Percentiles rank a stretch among this genome's conserved stretches.
Evolutionary conservation across 257 asterid species (phyloP).

Genomic region (Datura wrightii): DNA sequence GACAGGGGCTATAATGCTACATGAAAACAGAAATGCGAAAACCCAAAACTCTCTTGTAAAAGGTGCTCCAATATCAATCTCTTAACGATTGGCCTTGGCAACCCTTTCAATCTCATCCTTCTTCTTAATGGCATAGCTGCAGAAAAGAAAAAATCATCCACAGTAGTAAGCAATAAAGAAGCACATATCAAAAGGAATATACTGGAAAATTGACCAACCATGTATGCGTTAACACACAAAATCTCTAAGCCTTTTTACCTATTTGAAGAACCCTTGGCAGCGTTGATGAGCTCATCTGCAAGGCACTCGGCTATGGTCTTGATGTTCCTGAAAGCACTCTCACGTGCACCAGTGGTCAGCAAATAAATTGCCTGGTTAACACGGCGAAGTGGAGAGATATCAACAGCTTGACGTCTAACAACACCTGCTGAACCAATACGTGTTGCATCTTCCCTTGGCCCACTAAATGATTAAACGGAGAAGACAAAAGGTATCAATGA

Average conservation of each 20-base stretch:
- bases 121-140: slow-evolving; percentile 91
- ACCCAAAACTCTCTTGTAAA: slow-evolving; percentile 34
- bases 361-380: slow-evolving; percentile 83
- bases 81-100: slow-evolving; percentile 88
- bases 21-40: background rate
- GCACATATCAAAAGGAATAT: background rate
- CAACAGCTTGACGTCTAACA: slow-evolving; percentile 87
- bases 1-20: slow-evolving; percentile 22
- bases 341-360: slow-evolving; percentile 79
- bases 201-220: too few species aligned
- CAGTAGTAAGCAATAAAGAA: background rate
- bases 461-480: slow-evolving; percentile 47
- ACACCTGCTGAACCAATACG: slow-evolving; percentile 91
- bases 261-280: slow-evolving; percentile 85
- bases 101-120: slow-evolving; percentile 93
- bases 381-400: slow-evolving; percentile 83
- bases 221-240: too few species aligned
- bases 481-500: background rate
- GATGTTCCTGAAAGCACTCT: slow-evolving; percentile 78
- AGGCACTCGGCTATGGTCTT: slow-evolving; percentile 83
- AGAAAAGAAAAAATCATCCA: background rate
- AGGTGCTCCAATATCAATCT: slow-evolving; percentile 2
- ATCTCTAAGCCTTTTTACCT: slow-evolving; percentile 43
- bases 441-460: slow-evolving; percentile 87
- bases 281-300: slow-evolving; percentile 86